Base-by-base conservation (phyloP, 129 eudicot species). In the Pulicaria dysenterica region DNA sequence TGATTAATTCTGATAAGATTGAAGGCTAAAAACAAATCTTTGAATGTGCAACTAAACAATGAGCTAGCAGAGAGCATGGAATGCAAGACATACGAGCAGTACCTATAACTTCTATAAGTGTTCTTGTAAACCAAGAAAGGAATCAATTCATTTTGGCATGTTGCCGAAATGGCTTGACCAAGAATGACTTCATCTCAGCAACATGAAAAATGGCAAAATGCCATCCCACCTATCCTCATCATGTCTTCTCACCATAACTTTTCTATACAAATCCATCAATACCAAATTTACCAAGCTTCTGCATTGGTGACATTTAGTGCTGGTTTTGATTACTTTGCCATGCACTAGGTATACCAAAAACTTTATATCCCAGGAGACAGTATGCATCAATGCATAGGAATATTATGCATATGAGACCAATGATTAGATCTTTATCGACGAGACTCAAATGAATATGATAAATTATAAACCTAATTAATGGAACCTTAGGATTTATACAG, bases 161-260 rank as follows among this genome's bases (percentile, higher is more conserved):
- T 7, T 63, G 36, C 39, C 1, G 39, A 3, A 56, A 17, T 24
- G 41, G 40, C 24, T 64, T 39, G 15, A 43, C 69, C 16, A 16
- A 43, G 40, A 64, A 16, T 17, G 54, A 43, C 38, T 42, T 64
- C 7, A 64, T 64, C n/a, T 43, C 50, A 43, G 53, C 50, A 64
- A 42, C 38, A 64, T 43, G 43, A 24, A 24, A 24, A 24, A 24
- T 24, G 31, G 31, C 1, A 43, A 64, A 42, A 41, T 42, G 54
- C 5, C 50, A 64, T 64, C 40, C 53, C 53, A 16, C 15, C 14
- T 43, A 64, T 7, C 69, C 42, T 64, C 39, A 41, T 64, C 70
- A 64, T 43, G 38, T 46, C 14, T 42, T 38, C 43, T 64, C 54
- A 43, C 70, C 70, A 15, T 39, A 7, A 41, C 14, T 57, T 57